Evolutionary conservation across 257 asterid genomes (phyloP), one percentile per base, ranked within the genome.

Genomic region (Gardenia jasminoides): DNA sequence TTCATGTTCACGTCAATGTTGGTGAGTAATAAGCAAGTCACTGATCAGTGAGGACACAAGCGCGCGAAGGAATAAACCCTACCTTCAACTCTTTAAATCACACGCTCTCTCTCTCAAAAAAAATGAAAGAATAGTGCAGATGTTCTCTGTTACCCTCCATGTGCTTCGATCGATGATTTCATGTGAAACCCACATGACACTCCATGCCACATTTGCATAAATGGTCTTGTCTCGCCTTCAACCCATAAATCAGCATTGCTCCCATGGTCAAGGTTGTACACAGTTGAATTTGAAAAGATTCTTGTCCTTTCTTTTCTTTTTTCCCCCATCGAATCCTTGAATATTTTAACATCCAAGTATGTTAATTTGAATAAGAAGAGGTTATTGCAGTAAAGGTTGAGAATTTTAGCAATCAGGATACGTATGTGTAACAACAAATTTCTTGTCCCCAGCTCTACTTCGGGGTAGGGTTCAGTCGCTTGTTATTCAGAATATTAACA

Each of bases 171-270:
- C 76, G 78, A 79, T 74, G 36, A 26, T 39, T 54, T 84, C 85
- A 84, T 79, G 86, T 88, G 88, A 79, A 78, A 70, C 86, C 81
- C 92, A 88, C 88, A 79, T 84, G 91, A 82, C 77, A 47, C 72
- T 28, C 88, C 84, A 85, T 82, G 74, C 86, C 84, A 24, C 62
- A 67, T 56, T 61, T n/a, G 61, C 82, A 64, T 65, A 75, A 30
- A 76, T 62, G 81, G 79, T 77, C 90, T 70, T 54, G 62, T 77
- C 82, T 52, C 43, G 68, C 78, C 73, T 19, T 26, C 77, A 70
- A 73, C 80, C 52, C 70, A 11, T 54, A 10, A 66, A 50, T n/a
- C 43, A 74, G 31, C 41, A 5, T 36, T 50, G 44, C 22, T 58
- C 78, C 78, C 56, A 59, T 43, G 20, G 31, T 52, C 77, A 3